phyloP scores from a whole-genome alignment of 768 basidiomycete species.

The Mycena rebaudengoi region DNA sequence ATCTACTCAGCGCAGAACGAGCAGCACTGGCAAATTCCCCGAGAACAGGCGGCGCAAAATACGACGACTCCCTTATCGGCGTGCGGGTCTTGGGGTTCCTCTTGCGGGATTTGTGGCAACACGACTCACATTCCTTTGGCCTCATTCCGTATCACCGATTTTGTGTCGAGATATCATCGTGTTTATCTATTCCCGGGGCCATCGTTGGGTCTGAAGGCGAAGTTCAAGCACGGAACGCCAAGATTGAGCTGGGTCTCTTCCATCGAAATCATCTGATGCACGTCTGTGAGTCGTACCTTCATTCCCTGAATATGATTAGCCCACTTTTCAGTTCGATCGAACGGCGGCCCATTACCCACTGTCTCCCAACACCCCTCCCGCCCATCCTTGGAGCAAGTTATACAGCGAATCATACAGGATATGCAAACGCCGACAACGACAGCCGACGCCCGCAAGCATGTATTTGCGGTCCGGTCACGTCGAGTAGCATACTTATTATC shows the following conservation, averaged over 20 bases:
- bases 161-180: constrained; percentile 5
- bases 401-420: not conserved
- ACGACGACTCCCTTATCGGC: constrained; percentile 20
- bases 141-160: constrained; percentile 15
- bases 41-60: not conserved
- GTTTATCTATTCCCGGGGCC: not conserved
- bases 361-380: constrained; percentile 7
- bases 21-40: constrained; percentile 7
- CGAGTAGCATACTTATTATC: not conserved
- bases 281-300: constrained; percentile 19
- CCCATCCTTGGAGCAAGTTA: constrained; percentile 16
- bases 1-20: constrained; percentile 19
- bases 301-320: not conserved
- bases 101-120: constrained; percentile 20
- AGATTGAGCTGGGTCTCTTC: constrained; percentile 9
- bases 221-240: constrained; percentile 1
- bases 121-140: constrained; percentile 10
- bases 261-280: constrained; percentile 21
- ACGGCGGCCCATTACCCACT: constrained; percentile 9
- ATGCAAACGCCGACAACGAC: constrained; percentile 1
- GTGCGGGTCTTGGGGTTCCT: constrained; percentile 23
- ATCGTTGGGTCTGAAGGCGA: constrained; percentile 4
- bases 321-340: constrained; percentile 13
- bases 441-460: not conserved
- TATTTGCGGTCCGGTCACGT: not conserved